phyloP scores from a whole-genome alignment of 75 land plant species.

The Adiantum capillusveneris region DNA sequence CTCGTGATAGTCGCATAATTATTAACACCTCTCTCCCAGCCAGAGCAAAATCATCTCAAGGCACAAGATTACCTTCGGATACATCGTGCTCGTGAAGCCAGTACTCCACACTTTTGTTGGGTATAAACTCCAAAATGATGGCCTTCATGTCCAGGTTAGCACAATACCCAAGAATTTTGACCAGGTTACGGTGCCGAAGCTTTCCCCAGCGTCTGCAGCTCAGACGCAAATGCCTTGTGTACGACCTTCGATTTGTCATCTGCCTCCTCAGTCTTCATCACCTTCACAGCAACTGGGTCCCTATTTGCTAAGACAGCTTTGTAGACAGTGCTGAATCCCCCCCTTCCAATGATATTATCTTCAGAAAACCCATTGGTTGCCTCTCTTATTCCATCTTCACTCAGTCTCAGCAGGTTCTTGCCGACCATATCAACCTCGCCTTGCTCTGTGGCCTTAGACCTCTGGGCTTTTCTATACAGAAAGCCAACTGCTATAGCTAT shows the following conservation, averaged over 20 bases:
- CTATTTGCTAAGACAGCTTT: no score
- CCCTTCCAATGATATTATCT: background rate
- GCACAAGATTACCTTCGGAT: no score
- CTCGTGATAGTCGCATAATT: no score
- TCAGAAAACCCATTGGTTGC: background rate
- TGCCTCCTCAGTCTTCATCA: background rate
- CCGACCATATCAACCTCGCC: background rate
- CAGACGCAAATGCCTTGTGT: background rate
- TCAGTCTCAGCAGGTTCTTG: background rate
- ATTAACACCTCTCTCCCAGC: no score
- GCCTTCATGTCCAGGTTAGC: constrained; percentile 28
- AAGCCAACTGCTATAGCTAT: background rate
- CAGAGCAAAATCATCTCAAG: no score
- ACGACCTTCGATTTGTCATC: background rate
- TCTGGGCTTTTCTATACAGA: background rate
- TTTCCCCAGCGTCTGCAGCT: constrained; percentile 13
- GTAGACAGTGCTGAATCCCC: background rate
- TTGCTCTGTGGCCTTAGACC: background rate
- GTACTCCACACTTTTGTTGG: constrained; percentile 49
- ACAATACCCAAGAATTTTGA: constrained; percentile 55
- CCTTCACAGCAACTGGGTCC: background rate
- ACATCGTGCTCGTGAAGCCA: constrained; percentile 31
- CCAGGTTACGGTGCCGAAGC: constrained; percentile 56
- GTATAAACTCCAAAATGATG: constrained; percentile 57
- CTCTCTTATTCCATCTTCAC: background rate